Base-by-base conservation (phyloP, 2,329 filamentous ascomycete genomes). In the Penicillium sp. region DNA sequence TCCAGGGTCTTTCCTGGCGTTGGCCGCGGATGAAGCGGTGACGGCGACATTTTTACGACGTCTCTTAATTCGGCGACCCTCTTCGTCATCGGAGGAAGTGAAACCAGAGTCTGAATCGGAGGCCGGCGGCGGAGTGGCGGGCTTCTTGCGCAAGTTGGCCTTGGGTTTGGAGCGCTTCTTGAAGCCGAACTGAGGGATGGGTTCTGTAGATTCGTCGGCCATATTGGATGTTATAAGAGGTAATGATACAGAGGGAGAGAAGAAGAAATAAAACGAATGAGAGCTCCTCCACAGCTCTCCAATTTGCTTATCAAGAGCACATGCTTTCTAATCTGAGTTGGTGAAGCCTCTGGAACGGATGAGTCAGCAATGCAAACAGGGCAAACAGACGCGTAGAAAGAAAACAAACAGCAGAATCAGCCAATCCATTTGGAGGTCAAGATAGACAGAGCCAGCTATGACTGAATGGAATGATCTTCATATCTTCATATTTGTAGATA, bases 151-250 rank as follows among this genome's bases (percentile, higher is more conserved):
- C 51, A 92, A 79, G 67, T 87, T 92, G 46, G 87, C 82, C 69
- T 90, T 92, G 58, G 83, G 83, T 71, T 92, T 95, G 67, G 85
- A 83, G 71, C 92, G 86, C 74, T 94, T 96, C 74, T 96, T 97
- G 83, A 97, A 97, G 14, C 72, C 66, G 43, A 77, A 68, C 53
- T 69, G 68, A 31, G 75, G 71, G 6, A 67, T 59, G 3, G 61
- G 28, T 1, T 65, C 56, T 18, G 62, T 51, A 5, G 63, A 39
- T 19, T 68, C 64, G 29, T 72, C 72, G 49, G 69, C 63, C 68
- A 73, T 72, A 19, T 37, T 54, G 37, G 10, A 28, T n/a, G n/a
- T n/a, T n/a, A n/a, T n/a, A n/a, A n/a, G n/a, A n/a, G n/a, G n/a
- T 3, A 8, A 9, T 7, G n/a, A 36, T 36, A n/a, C 3, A 36